Conservation (phyloP, 331 rosid species). For the Cydonia oblonga region DNA sequence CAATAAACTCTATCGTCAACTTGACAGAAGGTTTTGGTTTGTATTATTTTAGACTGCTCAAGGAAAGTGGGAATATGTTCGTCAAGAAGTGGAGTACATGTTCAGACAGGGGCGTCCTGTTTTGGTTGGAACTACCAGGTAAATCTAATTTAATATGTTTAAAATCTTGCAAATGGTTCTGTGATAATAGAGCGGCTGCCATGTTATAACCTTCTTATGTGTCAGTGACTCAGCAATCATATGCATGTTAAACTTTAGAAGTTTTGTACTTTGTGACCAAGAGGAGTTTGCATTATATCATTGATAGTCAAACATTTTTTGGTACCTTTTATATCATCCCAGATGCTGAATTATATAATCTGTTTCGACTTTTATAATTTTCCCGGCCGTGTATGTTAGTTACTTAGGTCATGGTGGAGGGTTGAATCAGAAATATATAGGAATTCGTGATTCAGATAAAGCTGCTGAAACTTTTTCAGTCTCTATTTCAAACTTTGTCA, state of each 20-base stretch:
- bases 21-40: conserved; percentile 13
- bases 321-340: not conserved
- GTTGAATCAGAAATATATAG: not conserved
- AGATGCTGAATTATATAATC: not conserved
- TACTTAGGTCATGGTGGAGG: not conserved
- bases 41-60: conserved; percentile 61
- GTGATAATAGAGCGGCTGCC: not conserved
- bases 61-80: conserved; percentile 94
- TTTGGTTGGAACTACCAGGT: conserved; percentile 98
- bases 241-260: not conserved
- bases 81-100: conserved; percentile 84
- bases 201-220: not conserved
- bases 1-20: not conserved
- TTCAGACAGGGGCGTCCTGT: conserved; percentile 88
- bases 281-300: not conserved
- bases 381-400: not conserved
- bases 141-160: not conserved
- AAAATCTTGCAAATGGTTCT: not conserved
- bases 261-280: not conserved
- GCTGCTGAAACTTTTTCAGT: not conserved
- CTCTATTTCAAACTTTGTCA: not conserved
- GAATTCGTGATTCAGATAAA: not conserved
- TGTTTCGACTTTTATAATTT: not conserved
- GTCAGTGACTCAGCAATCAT: not conserved
- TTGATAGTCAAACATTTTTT: not conserved